These are phyloP conservation scores for Tulasnella sp. DNA, from an alignment of 768 basidiomycete genomes.

Conservation along the genomic window DNA sequence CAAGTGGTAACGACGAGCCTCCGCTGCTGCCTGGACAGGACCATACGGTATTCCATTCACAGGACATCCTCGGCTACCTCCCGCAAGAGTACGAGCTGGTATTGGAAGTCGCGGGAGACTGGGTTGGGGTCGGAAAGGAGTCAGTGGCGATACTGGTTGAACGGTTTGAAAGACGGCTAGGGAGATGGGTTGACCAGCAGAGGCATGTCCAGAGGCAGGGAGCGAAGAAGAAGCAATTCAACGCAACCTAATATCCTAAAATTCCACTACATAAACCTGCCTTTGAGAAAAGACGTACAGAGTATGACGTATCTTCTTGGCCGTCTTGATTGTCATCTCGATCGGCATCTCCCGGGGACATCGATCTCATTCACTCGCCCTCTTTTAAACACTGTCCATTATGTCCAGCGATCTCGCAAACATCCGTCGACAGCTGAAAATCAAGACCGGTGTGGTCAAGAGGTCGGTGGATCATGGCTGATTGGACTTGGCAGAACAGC, in stretches of 20 bases:
- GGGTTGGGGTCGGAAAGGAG: constrained; percentile 44
- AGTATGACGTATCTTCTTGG: too few species aligned
- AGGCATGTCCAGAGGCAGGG: constrained; percentile 68
- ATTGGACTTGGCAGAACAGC: constrained; percentile 1
- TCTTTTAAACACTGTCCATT: constrained; percentile 18
- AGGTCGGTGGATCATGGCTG: constrained; percentile 41
- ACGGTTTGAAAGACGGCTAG: constrained; percentile 51
- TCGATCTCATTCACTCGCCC: background rate
- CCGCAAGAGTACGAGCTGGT: constrained; percentile 42
- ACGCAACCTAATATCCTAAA: background rate
- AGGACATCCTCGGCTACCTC: constrained; percentile 53
- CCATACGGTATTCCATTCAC: constrained; percentile 40
- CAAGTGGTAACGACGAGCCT: constrained; percentile 14
- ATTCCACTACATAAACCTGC: background rate
- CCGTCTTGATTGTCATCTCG: too few species aligned
- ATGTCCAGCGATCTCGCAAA: constrained; percentile 2
- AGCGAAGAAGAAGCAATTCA: constrained; percentile 38
- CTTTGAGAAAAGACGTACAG: constrained; percentile 14
- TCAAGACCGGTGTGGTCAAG: constrained; percentile 55
- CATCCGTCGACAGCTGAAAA: constrained; percentile 52
- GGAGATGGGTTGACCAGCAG: constrained; percentile 32
- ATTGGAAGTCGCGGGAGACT: constrained; percentile 39
- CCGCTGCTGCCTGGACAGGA: constrained; percentile 32
- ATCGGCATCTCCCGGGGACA: too few species aligned
- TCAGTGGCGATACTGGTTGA: constrained; percentile 48